Evolutionary conservation across 306 rosid genomes (phyloP).

Genomic region (Arachis hypogaea): DNA sequence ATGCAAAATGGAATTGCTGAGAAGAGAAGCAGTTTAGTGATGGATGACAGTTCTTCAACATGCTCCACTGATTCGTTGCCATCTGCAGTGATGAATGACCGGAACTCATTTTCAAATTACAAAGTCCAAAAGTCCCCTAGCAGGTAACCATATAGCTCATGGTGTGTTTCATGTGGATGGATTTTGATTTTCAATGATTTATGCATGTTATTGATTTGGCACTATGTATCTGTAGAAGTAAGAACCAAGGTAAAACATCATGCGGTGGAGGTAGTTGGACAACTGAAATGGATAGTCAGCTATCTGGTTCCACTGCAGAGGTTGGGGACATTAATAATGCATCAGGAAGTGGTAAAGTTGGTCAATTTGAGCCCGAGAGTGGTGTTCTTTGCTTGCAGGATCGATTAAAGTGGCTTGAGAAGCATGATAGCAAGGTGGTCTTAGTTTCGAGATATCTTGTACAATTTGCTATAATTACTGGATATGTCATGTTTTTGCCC

Average conservation of each 20-base stretch:
- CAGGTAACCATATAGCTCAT: slow-evolving; percentile 53
- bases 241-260: slow-evolving; percentile 58
- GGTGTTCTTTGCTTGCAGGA: slow-evolving; percentile 59
- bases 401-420: slow-evolving; percentile 66
- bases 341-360: slow-evolving; percentile 56
- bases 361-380: slow-evolving; percentile 62
- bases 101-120: slow-evolving; percentile 53
- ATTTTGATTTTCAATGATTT: slow-evolving; percentile 1
- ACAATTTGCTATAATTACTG: slow-evolving; percentile 1
- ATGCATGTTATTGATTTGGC: slow-evolving; percentile 29
- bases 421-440: slow-evolving; percentile 65
- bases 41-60: slow-evolving; percentile 98
- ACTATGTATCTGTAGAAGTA: slow-evolving; percentile 60
- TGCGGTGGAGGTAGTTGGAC: slow-evolving; percentile 56
- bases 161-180: slow-evolving; percentile 32
- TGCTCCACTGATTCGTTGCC: slow-evolving; percentile 95
- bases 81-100: slow-evolving; percentile 67
- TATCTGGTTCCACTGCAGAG: slow-evolving; percentile 57
- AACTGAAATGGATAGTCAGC: slow-evolving; percentile 65
- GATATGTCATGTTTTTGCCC: background rate
- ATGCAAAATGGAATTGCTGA: slow-evolving; percentile 70
- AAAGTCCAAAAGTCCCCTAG: slow-evolving; percentile 66
- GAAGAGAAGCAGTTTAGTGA: slow-evolving; percentile 59
- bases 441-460: slow-evolving; percentile 11
- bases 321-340: slow-evolving; percentile 52